Evolutionary conservation across 1,284 basidiomycete species (phyloP), one percentile per base, ranked within the genome.

Genomic region (Rhodofomes roseus): DNA sequence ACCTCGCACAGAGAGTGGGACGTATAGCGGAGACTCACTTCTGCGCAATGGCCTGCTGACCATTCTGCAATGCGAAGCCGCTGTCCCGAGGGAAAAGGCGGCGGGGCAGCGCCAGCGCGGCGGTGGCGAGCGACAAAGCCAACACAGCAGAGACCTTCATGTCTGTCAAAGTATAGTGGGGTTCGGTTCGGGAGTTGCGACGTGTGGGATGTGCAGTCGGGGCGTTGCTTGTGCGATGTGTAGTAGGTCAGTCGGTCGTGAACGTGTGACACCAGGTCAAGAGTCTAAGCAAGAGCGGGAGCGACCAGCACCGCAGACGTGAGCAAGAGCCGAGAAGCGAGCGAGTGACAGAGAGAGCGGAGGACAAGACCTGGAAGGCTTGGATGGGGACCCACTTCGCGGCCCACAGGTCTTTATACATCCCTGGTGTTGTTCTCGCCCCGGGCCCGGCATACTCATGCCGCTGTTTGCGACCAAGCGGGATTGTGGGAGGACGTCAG

Each of bases 41-140:
- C 25, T 77, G 68, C 16, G 77, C 74, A 62, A 84, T 78, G 50
- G 84, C 82, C 62, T 80, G 80, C 63, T 81, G 68, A 57, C 82
- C 83, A 68, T 85, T 86, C 63, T 78, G 73, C 62, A 78, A 72
- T 41, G 78, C 70, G 54, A 68, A 64, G 66, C 81, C 77, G 20
- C 66, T 69, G 18, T 74, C 72, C 27, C 71, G 76, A 55, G 76
- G 75, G 54, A 66, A 4, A 4, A 39, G 65, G 54, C 70, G 70
- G 56, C 70, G 66, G 12, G 77, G 79, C 55, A 71, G 74, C 16
- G 78, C 79, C 37, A 72, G 70, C 18, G 66, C 59, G 27, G 72
- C 72, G 57, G 84, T 68, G 31, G 77, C 66, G 46, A 82, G 31
- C 62, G 39, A 60, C 60, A 37, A 65, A 55, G 60, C 56, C 29